These are phyloP conservation scores for Trichophyton equinum DNA, from an alignment of 2,329 filamentous ascomycete species.

Conservation along the genomic window DNA sequence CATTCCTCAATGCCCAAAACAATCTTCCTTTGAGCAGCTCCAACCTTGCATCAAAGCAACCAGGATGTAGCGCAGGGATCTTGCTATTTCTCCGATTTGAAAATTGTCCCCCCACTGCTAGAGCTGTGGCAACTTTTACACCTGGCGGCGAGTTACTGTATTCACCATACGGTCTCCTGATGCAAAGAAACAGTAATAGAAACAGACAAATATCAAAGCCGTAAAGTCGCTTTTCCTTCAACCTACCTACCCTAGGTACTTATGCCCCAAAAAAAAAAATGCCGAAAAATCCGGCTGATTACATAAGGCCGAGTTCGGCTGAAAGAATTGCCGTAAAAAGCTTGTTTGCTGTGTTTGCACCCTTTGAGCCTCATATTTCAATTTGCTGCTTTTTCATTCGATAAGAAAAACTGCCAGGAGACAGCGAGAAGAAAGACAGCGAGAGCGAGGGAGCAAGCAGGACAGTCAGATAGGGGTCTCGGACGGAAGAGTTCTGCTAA, in stretches of 20 bases:
- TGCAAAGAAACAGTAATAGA: no score
- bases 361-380: not conserved
- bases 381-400: constrained; percentile 3
- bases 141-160: no score
- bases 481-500: not conserved
- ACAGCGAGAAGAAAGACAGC: not conserved
- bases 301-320: constrained; percentile 1
- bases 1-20: no score
- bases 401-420: not conserved
- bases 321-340: not conserved
- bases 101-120: not conserved
- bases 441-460: not conserved
- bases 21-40: not conserved
- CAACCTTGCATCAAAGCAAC: no score
- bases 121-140: not conserved
- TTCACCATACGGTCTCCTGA: no score
- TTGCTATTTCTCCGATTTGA: not conserved
- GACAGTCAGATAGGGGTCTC: not conserved
- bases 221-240: not conserved
- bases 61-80: not conserved
- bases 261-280: not conserved
- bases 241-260: no score
- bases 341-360: constrained; percentile 11
- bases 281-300: not conserved
- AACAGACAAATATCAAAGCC: no score